Evolutionary conservation across 2,329 filamentous ascomycete genomes (phyloP), one percentile per base, ranked within the genome.

Genomic region (Nannizzia gypsea): DNA sequence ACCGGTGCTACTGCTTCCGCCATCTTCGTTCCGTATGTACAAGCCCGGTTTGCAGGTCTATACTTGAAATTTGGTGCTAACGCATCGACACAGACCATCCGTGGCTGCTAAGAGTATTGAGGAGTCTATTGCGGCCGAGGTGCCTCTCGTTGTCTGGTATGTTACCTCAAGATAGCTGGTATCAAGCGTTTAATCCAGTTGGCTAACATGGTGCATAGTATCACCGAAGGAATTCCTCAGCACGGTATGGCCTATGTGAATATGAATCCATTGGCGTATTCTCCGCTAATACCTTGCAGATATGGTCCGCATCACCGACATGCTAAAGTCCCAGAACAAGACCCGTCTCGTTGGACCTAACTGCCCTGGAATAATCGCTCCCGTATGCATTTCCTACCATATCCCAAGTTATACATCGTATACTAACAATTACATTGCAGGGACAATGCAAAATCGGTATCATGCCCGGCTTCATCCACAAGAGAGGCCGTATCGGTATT

Each of bases 381-480:
- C 82, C 64, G 81, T 84, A 79, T 69, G 76, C 71, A 46, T 54
- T 26, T 31, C 46, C 59, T 54, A 34, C 17, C 34, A 24, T 28
- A 38, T 31, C 42, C 28, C 44, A 54, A 42, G 13, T 31, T n/a
- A 59, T 22, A 20, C 22, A 54, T 40, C n/a, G 54, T 40, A 46
- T 5, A 34, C 48, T 52, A 28, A 52, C 48, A 11, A 52, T 59
- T 57, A n/a, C 48, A 34, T 38, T 62, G 24, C 69, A 85, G 78
- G 93, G 92, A 70, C 92, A 95, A 84, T 99, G 93, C 85, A 99
- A 99, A 82, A 97, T 99, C 73, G 93, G 93, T 74, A 99, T 99
- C 80, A 97, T 99, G 93, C 90, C 93, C 66, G 93, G 93, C 71
- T 96, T 97, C 83, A 97, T 99, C 80, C 93, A 99, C 86, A 97